phyloP scores from a whole-genome alignment of 2,329 filamentous ascomycete species.

The Gnomoniopsis sp. region DNA sequence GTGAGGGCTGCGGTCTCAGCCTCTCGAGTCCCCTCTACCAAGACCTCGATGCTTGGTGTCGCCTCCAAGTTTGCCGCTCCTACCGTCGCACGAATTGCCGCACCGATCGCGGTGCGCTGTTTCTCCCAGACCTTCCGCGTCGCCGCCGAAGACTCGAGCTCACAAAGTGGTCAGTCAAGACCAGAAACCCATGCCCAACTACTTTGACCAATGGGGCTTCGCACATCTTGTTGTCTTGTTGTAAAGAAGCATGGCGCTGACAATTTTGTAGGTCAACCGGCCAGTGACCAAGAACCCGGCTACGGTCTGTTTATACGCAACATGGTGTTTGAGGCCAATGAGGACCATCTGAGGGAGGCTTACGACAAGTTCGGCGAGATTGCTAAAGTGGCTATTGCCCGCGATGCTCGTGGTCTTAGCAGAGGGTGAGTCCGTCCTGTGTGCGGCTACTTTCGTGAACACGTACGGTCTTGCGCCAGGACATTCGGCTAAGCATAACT shows the following conservation, averaged over 20 bases:
- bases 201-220: neutral
- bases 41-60: constrained; percentile 22
- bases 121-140: constrained; percentile 29
- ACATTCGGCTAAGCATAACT: constrained; percentile 12
- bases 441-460: neutral
- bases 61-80: constrained; percentile 20
- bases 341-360: constrained; percentile 30
- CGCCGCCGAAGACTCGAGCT: constrained; percentile 14
- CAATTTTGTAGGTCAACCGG: neutral
- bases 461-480: neutral
- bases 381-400: constrained; percentile 22
- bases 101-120: constrained; percentile 23
- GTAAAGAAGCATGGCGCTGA: neutral
- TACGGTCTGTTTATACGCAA: constrained; percentile 31
- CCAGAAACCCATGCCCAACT: constrained; percentile 5
- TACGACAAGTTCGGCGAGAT: constrained; percentile 32
- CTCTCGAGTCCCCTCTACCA: constrained; percentile 23
- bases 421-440: constrained; percentile 26
- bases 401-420: constrained; percentile 33
- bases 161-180: constrained; percentile 10
- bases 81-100: constrained; percentile 12
- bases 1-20: constrained; percentile 30
- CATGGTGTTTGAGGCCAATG: constrained; percentile 33
- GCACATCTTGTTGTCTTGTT: neutral
- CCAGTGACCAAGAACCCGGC: constrained; percentile 16